Base-by-base conservation (phyloP, 345 rosid genomes). In the Arabis alpina region DNA sequence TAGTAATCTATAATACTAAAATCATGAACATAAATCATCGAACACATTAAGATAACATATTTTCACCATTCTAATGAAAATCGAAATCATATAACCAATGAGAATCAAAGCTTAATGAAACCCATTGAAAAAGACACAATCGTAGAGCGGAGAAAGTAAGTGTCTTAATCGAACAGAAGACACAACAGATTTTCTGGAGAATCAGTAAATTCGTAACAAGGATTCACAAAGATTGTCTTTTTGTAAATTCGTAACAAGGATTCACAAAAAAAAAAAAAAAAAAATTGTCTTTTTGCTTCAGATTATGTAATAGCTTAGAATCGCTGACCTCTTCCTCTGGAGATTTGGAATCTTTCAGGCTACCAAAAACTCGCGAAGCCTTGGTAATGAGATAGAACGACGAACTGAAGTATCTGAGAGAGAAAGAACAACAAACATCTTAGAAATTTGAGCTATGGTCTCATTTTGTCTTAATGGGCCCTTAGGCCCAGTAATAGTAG, bases 331-430 rank as follows among this genome's bases (percentile, higher is more conserved):
- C 2, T 52, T 12, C 43, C 67, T 74, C 30, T 43, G 12, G 13
- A 42, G 16, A n/a, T 36, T 63, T 53, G 49, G 32, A 63, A 62
- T 23, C 10, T 5, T 72, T 49, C 27, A 16, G 41, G 56, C 14
- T 2, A 27, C 10, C 48, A 12, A 70, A 40, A 8, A 16, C 3
- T 32, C 14, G 40, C 32, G 19, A 41, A 57, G 52, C 5, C 5
- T 60, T 48, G 59, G 15, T 36, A 1, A 19, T n/a, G 56, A 74
- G 77, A 66, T 74, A 66, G 77, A 73, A 65, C 32, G 54, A 58
- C 13, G 72, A 37, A 55, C 8, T 12, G 61, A 44, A 50, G 23
- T 19, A 19, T 19, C 23, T 23, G 64, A 28, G 36, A 5, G 4
- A 4, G 48, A 27, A 54, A 44, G 69, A 61, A 53, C 48, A 61